Evolutionary conservation across 208 protist genomes (phyloP).

Genomic region (Trypanosoma congolense): DNA sequence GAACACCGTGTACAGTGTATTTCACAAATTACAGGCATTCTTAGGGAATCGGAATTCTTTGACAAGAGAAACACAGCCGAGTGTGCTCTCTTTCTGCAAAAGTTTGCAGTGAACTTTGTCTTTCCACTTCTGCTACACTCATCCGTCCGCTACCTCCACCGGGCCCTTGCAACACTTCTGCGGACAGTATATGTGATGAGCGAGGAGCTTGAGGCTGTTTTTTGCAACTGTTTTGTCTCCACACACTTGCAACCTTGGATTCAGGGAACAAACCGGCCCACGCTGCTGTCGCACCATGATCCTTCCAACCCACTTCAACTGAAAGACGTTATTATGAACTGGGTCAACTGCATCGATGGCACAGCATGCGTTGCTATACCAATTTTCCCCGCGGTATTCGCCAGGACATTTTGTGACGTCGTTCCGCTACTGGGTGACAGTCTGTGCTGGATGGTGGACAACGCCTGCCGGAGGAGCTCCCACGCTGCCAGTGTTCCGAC

Average conservation of each 20-base stretch:
- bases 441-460: slow-evolving; percentile 68
- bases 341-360: slow-evolving; percentile 73
- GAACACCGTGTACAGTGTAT: slow-evolving; percentile 66
- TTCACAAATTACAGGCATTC: slow-evolving; percentile 50
- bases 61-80: slow-evolving; percentile 16
- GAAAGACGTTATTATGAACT: slow-evolving; percentile 54
- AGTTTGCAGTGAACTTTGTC: slow-evolving; percentile 42
- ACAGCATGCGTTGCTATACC: slow-evolving; percentile 62
- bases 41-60: slow-evolving; percentile 36
- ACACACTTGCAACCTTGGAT: slow-evolving; percentile 13
- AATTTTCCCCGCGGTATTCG: slow-evolving; percentile 65
- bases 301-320: neutral
- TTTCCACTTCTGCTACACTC: slow-evolving; percentile 74
- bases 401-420: slow-evolving; percentile 55
- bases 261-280: neutral
- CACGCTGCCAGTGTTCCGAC: neutral
- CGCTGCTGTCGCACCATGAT: neutral
- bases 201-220: slow-evolving; percentile 14
- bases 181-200: slow-evolving; percentile 32
- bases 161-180: slow-evolving; percentile 66
- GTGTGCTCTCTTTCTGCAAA: slow-evolving; percentile 24
- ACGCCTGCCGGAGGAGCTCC: slow-evolving; percentile 20
- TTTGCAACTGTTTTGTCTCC: slow-evolving; percentile 26
- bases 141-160: slow-evolving; percentile 79
- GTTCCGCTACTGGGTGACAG: slow-evolving; percentile 67